Percentiles rank a stretch among this genome's conserved stretches.
Evolutionary conservation across 768 basidiomycete genomes (phyloP).

Genomic region (Tricholoma sp.): DNA sequence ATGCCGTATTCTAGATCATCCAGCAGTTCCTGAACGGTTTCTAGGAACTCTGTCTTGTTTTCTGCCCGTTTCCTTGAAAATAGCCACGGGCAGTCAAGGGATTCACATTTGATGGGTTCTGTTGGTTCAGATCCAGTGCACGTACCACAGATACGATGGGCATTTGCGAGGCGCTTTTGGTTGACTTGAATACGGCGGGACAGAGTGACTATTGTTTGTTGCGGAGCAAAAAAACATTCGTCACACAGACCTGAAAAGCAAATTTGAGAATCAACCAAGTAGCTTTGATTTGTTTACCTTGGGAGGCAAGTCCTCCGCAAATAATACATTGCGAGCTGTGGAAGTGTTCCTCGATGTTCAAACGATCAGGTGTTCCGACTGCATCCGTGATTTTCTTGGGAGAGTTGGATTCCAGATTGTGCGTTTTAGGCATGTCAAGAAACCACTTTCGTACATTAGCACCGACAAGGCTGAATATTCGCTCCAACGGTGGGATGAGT

Average conservation of each 20-base stretch:
- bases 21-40: constrained; percentile 26
- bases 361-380: constrained; percentile 27
- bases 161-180: constrained; percentile 48
- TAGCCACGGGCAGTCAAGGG: constrained; percentile 82
- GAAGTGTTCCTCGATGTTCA: constrained; percentile 75
- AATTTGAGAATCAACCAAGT: not conserved
- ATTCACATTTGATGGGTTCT: constrained; percentile 71
- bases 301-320: constrained; percentile 51
- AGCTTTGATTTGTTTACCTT: constrained; percentile 35
- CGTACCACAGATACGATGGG: constrained; percentile 66
- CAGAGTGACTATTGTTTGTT: constrained; percentile 53
- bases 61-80: constrained; percentile 66
- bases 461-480: constrained; percentile 88
- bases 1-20: constrained; percentile 28
- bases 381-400: constrained; percentile 18
- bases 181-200: constrained; percentile 47
- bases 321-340: constrained; percentile 61
- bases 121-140: constrained; percentile 54
- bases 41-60: constrained; percentile 30
- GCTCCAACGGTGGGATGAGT: constrained; percentile 84
- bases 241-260: constrained; percentile 56
- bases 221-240: constrained; percentile 45
- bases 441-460: constrained; percentile 87
- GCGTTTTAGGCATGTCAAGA: constrained; percentile 71
- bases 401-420: constrained; percentile 25